Conservation (phyloP, 2,329 filamentous ascomycete species). For the Aspergillus tanneri region DNA sequence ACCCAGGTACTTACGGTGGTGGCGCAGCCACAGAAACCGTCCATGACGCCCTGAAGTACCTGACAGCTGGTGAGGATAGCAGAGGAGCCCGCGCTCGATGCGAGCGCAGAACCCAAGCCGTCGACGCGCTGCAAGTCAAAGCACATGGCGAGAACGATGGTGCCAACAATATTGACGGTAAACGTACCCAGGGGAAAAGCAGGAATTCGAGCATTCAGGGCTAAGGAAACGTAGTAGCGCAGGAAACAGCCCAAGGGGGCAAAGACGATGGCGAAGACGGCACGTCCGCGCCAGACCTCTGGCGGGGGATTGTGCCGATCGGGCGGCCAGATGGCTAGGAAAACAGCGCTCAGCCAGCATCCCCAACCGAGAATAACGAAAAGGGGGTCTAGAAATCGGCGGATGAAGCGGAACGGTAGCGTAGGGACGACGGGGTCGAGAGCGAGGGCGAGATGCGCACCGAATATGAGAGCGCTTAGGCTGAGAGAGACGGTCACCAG, state of each 20-base stretch:
- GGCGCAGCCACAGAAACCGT: slow-evolving; percentile 66
- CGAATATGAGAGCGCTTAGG: slow-evolving; percentile 66
- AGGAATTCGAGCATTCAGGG: slow-evolving; percentile 65
- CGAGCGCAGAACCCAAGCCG: slow-evolving; percentile 45
- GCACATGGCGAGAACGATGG: slow-evolving; percentile 69
- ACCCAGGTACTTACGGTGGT: slow-evolving; percentile 70
- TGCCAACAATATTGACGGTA: slow-evolving; percentile 74
- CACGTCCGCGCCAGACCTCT: slow-evolving; percentile 71
- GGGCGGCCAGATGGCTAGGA: slow-evolving; percentile 71
- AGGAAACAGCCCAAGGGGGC: slow-evolving; percentile 75
- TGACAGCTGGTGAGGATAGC: slow-evolving; percentile 57
- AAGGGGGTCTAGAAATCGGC: slow-evolving; percentile 62
- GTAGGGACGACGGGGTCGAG: slow-evolving; percentile 60
- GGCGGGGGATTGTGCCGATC: slow-evolving; percentile 41
- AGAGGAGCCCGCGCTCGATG: slow-evolving; percentile 45
- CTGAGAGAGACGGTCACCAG: slow-evolving; percentile 70
- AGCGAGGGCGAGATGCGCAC: slow-evolving; percentile 70
- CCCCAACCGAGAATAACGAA: slow-evolving; percentile 66
- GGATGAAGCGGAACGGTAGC: slow-evolving; percentile 57
- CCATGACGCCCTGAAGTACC: slow-evolving; percentile 64
- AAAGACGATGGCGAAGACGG: slow-evolving; percentile 75
- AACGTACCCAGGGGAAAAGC: slow-evolving; percentile 87
- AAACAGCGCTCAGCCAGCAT: slow-evolving; percentile 73
- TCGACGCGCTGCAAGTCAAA: slow-evolving; percentile 73
- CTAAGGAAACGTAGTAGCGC: slow-evolving; percentile 70